Conservation (phyloP, 1,284 basidiomycete species). For the Veloboletus limbatus region DNA sequence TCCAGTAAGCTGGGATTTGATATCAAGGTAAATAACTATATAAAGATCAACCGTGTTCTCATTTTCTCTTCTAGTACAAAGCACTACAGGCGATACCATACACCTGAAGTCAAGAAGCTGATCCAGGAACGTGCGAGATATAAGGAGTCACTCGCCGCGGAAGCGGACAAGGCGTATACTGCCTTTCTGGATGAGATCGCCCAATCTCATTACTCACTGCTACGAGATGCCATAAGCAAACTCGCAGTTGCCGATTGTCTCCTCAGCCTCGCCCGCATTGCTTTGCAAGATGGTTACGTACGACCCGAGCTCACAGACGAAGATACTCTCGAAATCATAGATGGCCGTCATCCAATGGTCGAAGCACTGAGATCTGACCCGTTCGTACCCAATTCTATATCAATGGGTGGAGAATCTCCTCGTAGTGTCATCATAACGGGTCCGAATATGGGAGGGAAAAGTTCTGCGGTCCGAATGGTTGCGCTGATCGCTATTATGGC, state of each 20-base stretch:
- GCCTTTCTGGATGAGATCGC: constrained; percentile 72
- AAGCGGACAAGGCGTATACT: constrained; percentile 64
- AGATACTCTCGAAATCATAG: constrained; percentile 61
- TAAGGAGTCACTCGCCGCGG: constrained; percentile 71
- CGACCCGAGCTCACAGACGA: constrained; percentile 62
- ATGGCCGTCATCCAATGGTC: constrained; percentile 80
- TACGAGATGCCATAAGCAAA: constrained; percentile 75
- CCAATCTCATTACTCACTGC: constrained; percentile 60
- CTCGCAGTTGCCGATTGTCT: constrained; percentile 82
- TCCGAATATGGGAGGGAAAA: constrained; percentile 83
- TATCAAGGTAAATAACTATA: constrained; percentile 57
- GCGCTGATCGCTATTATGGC: constrained; percentile 72
- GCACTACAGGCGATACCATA: constrained; percentile 74
- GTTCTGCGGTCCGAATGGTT: constrained; percentile 72
- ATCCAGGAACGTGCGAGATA: constrained; percentile 75
- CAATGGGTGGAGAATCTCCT: constrained; percentile 52
- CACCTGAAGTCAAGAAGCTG: constrained; percentile 68
- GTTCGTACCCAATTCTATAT: constrained; percentile 74
- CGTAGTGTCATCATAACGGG: constrained; percentile 79
- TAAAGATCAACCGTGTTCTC: constrained; percentile 6
- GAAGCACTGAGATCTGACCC: constrained; percentile 74
- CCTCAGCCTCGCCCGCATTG: constrained; percentile 65
- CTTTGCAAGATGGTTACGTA: constrained; percentile 73
- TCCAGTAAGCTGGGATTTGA: constrained; percentile 77
- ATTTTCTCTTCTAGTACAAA: constrained; percentile 61